These are phyloP conservation scores for Croton laevigatus DNA, from an alignment of 441 rosid genomes.

Conservation along the genomic window DNA sequence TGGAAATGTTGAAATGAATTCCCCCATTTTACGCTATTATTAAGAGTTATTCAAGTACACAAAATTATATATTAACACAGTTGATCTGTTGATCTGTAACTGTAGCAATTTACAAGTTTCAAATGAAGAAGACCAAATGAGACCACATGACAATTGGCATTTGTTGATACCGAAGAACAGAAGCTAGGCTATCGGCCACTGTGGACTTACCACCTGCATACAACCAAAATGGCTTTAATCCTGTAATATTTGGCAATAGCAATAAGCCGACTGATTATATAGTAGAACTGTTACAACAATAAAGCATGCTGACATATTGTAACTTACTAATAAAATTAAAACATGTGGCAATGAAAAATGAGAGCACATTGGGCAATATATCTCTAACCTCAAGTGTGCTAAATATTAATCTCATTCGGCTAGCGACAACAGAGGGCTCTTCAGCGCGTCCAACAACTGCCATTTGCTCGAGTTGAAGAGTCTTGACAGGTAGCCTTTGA, in stretches of 20 bases:
- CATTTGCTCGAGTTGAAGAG: slow-evolving; percentile 93
- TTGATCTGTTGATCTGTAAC: background rate
- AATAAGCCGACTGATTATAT: no score
- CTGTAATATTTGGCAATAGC: background rate
- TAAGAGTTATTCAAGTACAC: no score
- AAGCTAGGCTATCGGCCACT: slow-evolving; percentile 71
- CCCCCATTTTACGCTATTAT: no score
- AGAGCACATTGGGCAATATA: background rate
- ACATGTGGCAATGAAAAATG: background rate
- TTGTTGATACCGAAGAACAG: slow-evolving; percentile 3
- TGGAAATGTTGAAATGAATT: no score
- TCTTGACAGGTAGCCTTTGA: slow-evolving; percentile 87
- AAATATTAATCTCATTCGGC: slow-evolving; percentile 76
- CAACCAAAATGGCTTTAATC: background rate
- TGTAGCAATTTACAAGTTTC: background rate
- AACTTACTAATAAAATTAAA: no score
- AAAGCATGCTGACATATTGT: no score
- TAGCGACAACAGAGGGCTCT: slow-evolving; percentile 91
- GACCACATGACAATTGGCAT: background rate
- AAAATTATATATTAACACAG: no score
- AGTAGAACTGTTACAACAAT: no score
- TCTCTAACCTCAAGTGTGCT: slow-evolving; percentile 83
- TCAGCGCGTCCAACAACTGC: slow-evolving; percentile 73
- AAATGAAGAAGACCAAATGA: background rate
- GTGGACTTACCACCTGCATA: slow-evolving; percentile 86